phyloP scores from a whole-genome alignment of 2,329 filamentous ascomycete species.

The Ophiostoma ulmi region DNA sequence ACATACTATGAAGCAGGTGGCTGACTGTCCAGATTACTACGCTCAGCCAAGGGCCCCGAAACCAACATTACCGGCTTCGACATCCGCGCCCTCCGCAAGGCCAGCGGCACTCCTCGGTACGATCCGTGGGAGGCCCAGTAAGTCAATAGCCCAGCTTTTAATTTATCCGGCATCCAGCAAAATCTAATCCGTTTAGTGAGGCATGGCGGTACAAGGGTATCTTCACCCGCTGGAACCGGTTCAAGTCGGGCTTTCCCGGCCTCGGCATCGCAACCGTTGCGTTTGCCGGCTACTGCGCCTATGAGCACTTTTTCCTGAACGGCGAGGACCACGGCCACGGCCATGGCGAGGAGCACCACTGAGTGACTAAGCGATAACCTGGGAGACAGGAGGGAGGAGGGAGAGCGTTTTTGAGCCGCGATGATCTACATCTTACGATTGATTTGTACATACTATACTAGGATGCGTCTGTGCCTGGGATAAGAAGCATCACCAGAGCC shows the following conservation, averaged over 20 bases:
- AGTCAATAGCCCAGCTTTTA: conserved; percentile 35
- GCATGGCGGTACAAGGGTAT: conserved; percentile 88
- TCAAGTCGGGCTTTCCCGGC: conserved; percentile 80
- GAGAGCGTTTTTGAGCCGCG: conserved; percentile 5
- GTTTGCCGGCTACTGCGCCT: conserved; percentile 82
- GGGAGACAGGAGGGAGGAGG: neutral
- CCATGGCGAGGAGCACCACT: conserved; percentile 55
- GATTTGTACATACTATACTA: conserved; percentile 19
- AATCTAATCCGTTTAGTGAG: conserved; percentile 56
- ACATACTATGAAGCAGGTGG: neutral
- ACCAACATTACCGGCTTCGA: conserved; percentile 91
- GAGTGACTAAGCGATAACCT: conserved; percentile 25
- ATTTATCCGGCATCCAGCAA: neutral
- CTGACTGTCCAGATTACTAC: conserved; percentile 42
- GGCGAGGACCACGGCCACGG: conserved; percentile 61
- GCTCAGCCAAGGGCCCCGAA: conserved; percentile 49
- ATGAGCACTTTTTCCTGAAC: conserved; percentile 80
- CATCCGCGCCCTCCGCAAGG: conserved; percentile 69
- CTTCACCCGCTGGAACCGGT: conserved; percentile 84
- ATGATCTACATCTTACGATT: conserved; percentile 11
- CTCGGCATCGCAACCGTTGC: conserved; percentile 88
- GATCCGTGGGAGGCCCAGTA: conserved; percentile 63
- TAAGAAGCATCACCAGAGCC: neutral
- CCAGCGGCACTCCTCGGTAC: conserved; percentile 58
- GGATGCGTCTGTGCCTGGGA: neutral